These are phyloP conservation scores for Geosmithia flava DNA, from an alignment of 2,329 filamentous ascomycete species.

Conservation along the genomic window DNA sequence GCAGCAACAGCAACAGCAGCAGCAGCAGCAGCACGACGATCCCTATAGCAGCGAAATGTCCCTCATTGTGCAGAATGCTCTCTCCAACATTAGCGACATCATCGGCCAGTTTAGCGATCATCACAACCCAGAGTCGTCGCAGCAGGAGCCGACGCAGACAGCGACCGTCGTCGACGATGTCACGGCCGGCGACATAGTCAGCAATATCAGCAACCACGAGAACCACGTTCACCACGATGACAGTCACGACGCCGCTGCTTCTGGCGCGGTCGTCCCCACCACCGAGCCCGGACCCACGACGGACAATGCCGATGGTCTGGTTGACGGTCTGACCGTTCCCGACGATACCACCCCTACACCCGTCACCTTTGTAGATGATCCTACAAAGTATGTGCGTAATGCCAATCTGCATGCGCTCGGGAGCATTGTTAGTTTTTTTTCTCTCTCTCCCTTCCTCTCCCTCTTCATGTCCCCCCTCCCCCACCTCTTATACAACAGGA, in stretches of 20 bases:
- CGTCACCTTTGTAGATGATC: conserved; percentile 20
- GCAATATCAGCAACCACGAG: neutral
- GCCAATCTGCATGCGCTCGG: conserved; percentile 24
- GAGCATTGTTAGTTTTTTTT: conserved; percentile 24
- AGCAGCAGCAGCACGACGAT: neutral
- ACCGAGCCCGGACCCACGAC: conserved; percentile 11
- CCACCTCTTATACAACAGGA: no score
- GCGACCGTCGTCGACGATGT: no score
- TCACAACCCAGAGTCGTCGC: no score
- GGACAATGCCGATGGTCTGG: conserved; percentile 11
- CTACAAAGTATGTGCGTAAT: conserved; percentile 22
- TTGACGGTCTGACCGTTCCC: conserved; percentile 3
- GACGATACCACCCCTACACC: conserved; percentile 10
- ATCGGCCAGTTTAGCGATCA: conserved; percentile 18
- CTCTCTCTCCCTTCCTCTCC: neutral
- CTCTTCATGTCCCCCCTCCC: no score
- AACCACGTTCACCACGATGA: neutral
- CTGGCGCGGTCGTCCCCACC: conserved; percentile 7
- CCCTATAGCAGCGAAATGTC: conserved; percentile 10
- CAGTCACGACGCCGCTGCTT: neutral
- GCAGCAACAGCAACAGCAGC: conserved; percentile 4
- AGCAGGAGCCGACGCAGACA: no score
- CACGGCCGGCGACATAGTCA: no score
- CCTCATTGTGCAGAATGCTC: conserved; percentile 25
- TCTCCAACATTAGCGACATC: conserved; percentile 24